Conservation (phyloP, 176 grass and related monocot species). For the barley (Hordeum vulgare) region MorexV3_pseudomolecules_assembly NC_058520.1:576851334-576851833, state of each 20-base stretch:
- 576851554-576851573: not conserved
- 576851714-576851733: not conserved
- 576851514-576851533: slow-evolving; percentile 7
- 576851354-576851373: slow-evolving; percentile 39
- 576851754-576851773: not conserved
- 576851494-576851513: slow-evolving; percentile 26
- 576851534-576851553: slow-evolving; percentile 11
- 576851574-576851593: not conserved
- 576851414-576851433: too few species aligned
- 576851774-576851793: not conserved
- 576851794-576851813: not conserved
- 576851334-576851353: slow-evolving; percentile 28
- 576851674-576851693: not conserved
- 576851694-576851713: not conserved
- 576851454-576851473: not conserved
- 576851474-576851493: slow-evolving; percentile 37
- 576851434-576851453: too few species aligned
- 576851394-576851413: not conserved
- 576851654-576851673: not conserved
- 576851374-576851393: not conserved
- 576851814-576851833: not conserved
- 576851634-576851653: not conserved
- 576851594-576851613: not conserved
- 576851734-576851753: not conserved
- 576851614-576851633: not conserved